Evolutionary conservation across 495 filamentous ascomycete species (phyloP), one percentile per base, ranked within the genome.

Genomic region (Hypoxylon intermedium): DNA sequence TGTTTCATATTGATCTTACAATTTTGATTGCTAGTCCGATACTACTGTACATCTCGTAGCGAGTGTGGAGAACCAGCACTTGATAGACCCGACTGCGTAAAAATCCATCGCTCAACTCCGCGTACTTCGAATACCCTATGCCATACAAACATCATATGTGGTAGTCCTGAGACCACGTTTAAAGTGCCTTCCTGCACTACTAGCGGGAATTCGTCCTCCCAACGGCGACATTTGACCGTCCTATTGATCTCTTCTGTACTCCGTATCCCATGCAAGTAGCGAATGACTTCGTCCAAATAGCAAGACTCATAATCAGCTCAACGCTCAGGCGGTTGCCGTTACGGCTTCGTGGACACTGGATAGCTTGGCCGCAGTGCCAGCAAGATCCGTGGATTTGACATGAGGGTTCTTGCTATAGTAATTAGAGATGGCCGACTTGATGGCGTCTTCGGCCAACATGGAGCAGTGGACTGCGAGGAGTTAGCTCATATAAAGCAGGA

Each of bases 391-490:
- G 11, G 77, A 53, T 57, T 81, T 80, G n/a, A 85, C 85, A 31
- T 88, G 83, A 53, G 91, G 89, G 82, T 91, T 93, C 85, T 98
- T 98, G 71, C 86, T 91, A 81, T 96, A 92, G 82, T 97, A 98
- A 75, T 98, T 93, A 49, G 86, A 89, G 74, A 98, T 97, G 54
- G 95, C 95, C n/a, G 91, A 93, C 78, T 97, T 97, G 84, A 99
- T 97, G 57, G 95, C 95, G 73, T 99, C 93, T 78, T 99, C 95
- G 20, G 95, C 95, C 55, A 99, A 87, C 90, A 99, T 97, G 54
- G 93, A 97, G 83, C 95, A 99, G 77, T 99, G 95, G 23, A 97
- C 88, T 91, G 51, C 11, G 26, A 47, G 30, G 47, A 44, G 34
- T 71, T 57, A 73, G 48, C 53, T 31, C 48, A 34, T 11, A 50